A percentile compares a stretch with the other conserved stretches of the same genome.
Conservation (phyloP, 805 yeast genomes). For the Danielozyma ontarioensis region DNA sequence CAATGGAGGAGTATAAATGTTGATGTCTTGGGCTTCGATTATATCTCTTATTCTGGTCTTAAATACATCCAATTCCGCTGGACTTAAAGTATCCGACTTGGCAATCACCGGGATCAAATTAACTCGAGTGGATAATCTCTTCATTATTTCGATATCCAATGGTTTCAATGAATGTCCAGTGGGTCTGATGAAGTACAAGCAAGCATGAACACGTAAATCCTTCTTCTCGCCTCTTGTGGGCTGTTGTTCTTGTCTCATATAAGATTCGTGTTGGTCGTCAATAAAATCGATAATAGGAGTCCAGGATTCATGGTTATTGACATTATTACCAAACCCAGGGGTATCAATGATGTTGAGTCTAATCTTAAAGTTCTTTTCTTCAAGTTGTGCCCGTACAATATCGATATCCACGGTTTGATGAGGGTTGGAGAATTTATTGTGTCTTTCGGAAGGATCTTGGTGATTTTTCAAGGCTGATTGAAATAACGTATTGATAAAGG, state of each 20-base stretch:
- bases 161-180: conserved; percentile 87
- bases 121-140: conserved; percentile 70
- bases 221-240: conserved; percentile 63
- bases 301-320: conserved; percentile 83
- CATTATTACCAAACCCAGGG: conserved; percentile 91
- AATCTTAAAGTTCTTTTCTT: conserved; percentile 76
- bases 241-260: conserved; percentile 90
- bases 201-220: conserved; percentile 87
- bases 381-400: conserved; percentile 71
- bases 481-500: conserved; percentile 81
- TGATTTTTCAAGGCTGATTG: conserved; percentile 65
- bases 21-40: conserved; percentile 78
- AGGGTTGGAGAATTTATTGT: conserved; percentile 48
- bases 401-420: conserved; percentile 75
- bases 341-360: conserved; percentile 83
- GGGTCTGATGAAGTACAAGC: conserved; percentile 86
- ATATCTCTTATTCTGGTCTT: conserved; percentile 75
- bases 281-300: conserved; percentile 81
- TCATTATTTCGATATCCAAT: conserved; percentile 84
- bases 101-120: conserved; percentile 88
- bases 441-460: conserved; percentile 49
- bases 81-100: conserved; percentile 80
- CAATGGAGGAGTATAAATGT: conserved; percentile 79
- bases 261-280: conserved; percentile 86
- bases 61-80: conserved; percentile 61